Evolutionary conservation across 192 early-diverging fungal genomes (phyloP).

Genomic region (Podochytrium sp.): DNA sequence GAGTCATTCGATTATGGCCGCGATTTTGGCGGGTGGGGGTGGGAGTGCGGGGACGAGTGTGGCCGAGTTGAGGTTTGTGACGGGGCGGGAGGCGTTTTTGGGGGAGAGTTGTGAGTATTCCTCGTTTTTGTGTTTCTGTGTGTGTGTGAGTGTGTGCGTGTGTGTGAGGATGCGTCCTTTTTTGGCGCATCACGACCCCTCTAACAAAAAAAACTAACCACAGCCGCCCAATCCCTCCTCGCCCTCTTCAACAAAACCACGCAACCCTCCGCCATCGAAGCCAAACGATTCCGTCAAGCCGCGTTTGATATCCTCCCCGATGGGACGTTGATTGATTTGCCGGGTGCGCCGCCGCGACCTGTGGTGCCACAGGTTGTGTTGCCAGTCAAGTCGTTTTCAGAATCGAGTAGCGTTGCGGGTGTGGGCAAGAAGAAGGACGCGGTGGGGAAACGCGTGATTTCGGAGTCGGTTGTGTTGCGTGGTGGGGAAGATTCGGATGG

Average conservation of each 20-base stretch:
- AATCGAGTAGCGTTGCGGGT: neutral
- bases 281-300: slow-evolving; percentile 5
- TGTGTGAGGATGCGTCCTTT: too few species aligned
- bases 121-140: neutral
- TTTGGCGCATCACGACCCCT: too few species aligned
- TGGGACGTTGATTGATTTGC: slow-evolving; percentile 34
- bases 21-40: neutral
- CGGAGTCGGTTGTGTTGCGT: neutral
- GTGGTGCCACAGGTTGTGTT: neutral
- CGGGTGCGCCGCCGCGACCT: neutral
- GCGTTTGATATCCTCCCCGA: slow-evolving; percentile 36
- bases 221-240: neutral
- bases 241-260: neutral
- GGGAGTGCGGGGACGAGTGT: neutral
- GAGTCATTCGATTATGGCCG: slow-evolving; percentile 57
- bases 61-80: slow-evolving; percentile 28
- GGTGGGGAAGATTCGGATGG: slow-evolving; percentile 27
- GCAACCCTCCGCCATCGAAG: slow-evolving; percentile 15
- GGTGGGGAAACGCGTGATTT: neutral
- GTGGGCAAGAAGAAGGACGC: slow-evolving; percentile 2
- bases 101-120: slow-evolving; percentile 7
- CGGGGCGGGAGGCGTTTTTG: slow-evolving; percentile 39
- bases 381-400: neutral
- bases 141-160: too few species aligned
- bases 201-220: too few species aligned